Evolutionary conservation across 352 stramenopile genomes (phyloP).

Genomic region (Phytopythium montanum): DNA sequence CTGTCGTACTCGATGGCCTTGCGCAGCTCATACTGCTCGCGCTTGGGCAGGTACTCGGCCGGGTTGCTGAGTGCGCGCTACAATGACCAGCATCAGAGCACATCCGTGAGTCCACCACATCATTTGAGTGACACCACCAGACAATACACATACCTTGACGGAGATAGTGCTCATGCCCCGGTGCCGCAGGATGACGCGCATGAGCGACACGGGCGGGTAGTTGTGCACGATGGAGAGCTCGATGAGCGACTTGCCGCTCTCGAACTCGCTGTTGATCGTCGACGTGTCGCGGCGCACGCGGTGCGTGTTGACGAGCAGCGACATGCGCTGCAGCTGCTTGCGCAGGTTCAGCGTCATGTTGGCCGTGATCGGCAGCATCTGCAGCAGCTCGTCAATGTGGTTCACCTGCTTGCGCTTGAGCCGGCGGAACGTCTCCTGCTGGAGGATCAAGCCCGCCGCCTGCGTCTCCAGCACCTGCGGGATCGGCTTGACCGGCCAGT

Average conservation of each 20-base stretch:
- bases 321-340: constrained; percentile 85
- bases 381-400: constrained; percentile 72
- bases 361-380: constrained; percentile 84
- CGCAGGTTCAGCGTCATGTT: constrained; percentile 87
- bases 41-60: constrained; percentile 46
- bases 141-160: constrained; percentile 37
- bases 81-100: constrained; percentile 1
- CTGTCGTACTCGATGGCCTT: constrained; percentile 77
- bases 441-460: constrained; percentile 69
- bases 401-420: constrained; percentile 81
- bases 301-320: constrained; percentile 82
- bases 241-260: constrained; percentile 72
- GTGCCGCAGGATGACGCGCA: constrained; percentile 73
- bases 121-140: constrained; percentile 9
- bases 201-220: constrained; percentile 79
- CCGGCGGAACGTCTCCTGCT: constrained; percentile 83
- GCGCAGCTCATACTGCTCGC: constrained; percentile 66
- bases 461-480: constrained; percentile 82
- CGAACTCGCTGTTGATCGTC: constrained; percentile 66
- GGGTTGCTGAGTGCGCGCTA: constrained; percentile 54
- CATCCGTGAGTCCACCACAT: background rate
- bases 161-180: constrained; percentile 58
- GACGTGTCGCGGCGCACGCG: constrained; percentile 57
- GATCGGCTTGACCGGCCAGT: constrained; percentile 76
- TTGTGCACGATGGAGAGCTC: constrained; percentile 71